Conservation (phyloP, 176 grass and related monocot genomes). For the Coix lacrymajobi region DNA sequence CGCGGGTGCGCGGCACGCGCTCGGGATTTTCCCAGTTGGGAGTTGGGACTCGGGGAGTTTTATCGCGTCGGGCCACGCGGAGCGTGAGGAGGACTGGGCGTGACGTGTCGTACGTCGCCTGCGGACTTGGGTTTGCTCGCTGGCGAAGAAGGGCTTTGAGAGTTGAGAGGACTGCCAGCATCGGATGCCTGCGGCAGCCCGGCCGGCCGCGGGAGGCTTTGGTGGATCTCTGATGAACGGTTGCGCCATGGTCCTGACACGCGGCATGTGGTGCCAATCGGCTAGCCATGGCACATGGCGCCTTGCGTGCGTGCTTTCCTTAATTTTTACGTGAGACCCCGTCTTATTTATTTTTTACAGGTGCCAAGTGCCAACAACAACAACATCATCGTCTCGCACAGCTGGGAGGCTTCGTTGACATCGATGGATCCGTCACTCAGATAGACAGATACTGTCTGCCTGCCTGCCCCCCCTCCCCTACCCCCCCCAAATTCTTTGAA, state of each 20-base stretch:
- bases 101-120: not conserved
- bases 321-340: slow-evolving; percentile 1
- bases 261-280: slow-evolving; percentile 21
- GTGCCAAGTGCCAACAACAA: not conserved
- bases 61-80: no score
- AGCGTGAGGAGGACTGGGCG: not conserved
- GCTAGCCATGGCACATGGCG: not conserved
- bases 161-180: not conserved
- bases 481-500: not conserved
- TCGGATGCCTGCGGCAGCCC: slow-evolving; percentile 8
- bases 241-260: not conserved
- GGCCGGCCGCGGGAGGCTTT: not conserved
- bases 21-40: not conserved
- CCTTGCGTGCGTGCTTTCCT: not conserved
- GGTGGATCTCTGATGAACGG: not conserved
- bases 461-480: not conserved
- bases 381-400: not conserved
- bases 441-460: not conserved
- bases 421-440: not conserved
- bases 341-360: not conserved
- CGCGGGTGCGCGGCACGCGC: not conserved
- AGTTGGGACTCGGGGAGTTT: no score
- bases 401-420: not conserved
- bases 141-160: not conserved
- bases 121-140: not conserved